These are phyloP conservation scores for Arabidopsis hybrid DNA, from an alignment of 441 rosid species.

Conservation along the genomic window DNA sequence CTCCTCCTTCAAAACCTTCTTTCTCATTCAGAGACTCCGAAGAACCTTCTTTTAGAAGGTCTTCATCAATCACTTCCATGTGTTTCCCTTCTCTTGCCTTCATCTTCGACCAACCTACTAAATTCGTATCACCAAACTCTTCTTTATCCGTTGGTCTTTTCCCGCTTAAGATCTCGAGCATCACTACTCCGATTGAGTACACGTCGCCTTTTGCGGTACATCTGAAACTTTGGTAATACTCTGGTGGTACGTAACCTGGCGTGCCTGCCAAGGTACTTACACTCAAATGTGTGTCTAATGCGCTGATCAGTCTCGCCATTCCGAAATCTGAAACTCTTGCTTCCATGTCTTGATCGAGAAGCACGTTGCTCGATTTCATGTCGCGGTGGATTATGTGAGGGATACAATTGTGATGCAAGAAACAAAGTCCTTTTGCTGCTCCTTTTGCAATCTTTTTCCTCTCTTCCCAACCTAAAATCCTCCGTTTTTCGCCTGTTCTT, in stretches of 20 bases:
- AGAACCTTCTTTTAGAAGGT: slow-evolving; percentile 59
- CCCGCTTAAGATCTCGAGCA: slow-evolving; percentile 85
- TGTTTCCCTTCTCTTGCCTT: slow-evolving; percentile 88
- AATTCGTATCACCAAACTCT: slow-evolving; percentile 94
- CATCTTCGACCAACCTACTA: slow-evolving; percentile 97
- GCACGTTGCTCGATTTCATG: slow-evolving; percentile 95
- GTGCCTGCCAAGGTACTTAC: slow-evolving; percentile 97
- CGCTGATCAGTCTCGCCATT: slow-evolving; percentile 97
- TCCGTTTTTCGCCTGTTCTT: slow-evolving; percentile 59
- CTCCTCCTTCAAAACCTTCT: slow-evolving; percentile 61
- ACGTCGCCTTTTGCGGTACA: slow-evolving; percentile 97
- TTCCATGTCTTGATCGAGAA: slow-evolving; percentile 86
- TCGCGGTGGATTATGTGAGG: slow-evolving; percentile 98
- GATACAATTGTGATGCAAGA: slow-evolving; percentile 94
- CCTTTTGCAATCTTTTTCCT: slow-evolving; percentile 92
- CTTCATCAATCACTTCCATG: slow-evolving; percentile 92
- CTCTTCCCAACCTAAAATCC: slow-evolving; percentile 78
- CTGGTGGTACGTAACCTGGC: slow-evolving; percentile 96
- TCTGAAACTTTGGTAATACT: slow-evolving; percentile 93
- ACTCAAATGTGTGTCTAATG: slow-evolving; percentile 93
- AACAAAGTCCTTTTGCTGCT: slow-evolving; percentile 93
- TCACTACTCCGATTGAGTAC: slow-evolving; percentile 90
- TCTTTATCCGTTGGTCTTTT: slow-evolving; percentile 95
- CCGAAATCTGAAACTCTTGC: slow-evolving; percentile 97
- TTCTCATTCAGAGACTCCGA: slow-evolving; percentile 53